Evolutionary conservation across 2,329 filamentous ascomycete species (phyloP), one percentile per base, ranked within the genome.

Genomic region (Claviceps monticola): DNA sequence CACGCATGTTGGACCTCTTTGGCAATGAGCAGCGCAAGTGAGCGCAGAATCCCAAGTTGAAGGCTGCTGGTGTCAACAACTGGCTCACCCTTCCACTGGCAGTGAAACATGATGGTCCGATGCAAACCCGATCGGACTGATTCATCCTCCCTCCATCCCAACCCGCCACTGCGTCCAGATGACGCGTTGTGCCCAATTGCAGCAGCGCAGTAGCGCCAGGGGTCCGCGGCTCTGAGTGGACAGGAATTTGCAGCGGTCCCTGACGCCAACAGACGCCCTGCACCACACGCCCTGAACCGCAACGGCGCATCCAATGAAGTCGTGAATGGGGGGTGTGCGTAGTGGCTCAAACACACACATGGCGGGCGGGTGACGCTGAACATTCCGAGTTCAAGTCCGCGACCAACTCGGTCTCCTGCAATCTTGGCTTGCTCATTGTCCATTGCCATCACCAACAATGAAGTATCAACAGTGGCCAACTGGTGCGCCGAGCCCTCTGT

Each of bases 141-240:
- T 19, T 48, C 45, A 43, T 23, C 23, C 6, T 46, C 23, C 36
- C 19, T 8, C 44, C 29, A 8, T 21, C 44, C 37, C 14, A 34
- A 5, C 14, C 13, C n/a, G 14, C 44, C 44, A n/a, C n/a, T 29
- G 29, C 29, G 45, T 43, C 29, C 34, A 43, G 46, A 48, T 48
- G 50, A 29, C 29, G 36, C 14, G 13, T 16, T n/a, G 29, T 50
- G 43, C 21, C 34, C 51, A 42, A 17, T 41, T 23, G 46, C 21
- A 52, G 39, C 45, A 19, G 38, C 23, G 46, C 34, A 46, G 39
- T 49, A 19, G 38, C 38, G 38, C 16, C 45, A 51, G 44, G 50
- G 49, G 42, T 34, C 29, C 29, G 29, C 29, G 29, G 29, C 9
- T 34, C 29, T 34, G 26, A 29, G 26, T 29, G 26, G 26, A 29